A percentile compares a stretch with the other conserved stretches of the same genome.
Conservation (phyloP, 345 rosid genomes). For the Citropsis articulata region DNA sequence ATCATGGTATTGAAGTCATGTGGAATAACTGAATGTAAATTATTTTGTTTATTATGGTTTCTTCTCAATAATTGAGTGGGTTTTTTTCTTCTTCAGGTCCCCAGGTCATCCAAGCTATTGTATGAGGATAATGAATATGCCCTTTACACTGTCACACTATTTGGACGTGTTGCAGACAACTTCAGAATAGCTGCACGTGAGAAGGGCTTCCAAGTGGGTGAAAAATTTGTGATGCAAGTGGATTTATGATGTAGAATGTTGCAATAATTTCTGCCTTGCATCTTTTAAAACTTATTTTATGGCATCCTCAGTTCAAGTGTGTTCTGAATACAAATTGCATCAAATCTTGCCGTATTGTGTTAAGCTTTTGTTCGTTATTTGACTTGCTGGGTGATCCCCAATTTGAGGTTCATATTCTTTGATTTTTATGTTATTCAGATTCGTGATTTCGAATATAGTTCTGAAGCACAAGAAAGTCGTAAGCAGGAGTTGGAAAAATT, state of each 20-base stretch:
- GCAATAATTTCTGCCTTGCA: background rate
- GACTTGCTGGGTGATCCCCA: conserved; percentile 2
- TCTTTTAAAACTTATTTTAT: background rate
- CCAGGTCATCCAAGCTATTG: conserved; percentile 91
- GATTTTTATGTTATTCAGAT: conserved; percentile 43
- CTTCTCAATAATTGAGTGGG: conserved; percentile 4
- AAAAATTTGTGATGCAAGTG: background rate
- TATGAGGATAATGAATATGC: conserved; percentile 98
- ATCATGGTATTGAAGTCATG: conserved; percentile 1
- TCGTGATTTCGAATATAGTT: conserved; percentile 88
- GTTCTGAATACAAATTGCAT: background rate
- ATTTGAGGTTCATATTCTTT: conserved; percentile 2
- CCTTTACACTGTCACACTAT: conserved; percentile 82
- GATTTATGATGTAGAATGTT: background rate
- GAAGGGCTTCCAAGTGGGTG: conserved; percentile 89
- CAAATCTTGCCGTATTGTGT: background rate
- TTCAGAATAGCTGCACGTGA: conserved; percentile 78
- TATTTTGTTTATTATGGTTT: background rate
- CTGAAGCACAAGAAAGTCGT: conserved; percentile 79
- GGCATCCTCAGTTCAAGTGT: background rate
- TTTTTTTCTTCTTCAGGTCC: conserved; percentile 58
- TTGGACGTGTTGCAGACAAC: conserved; percentile 90
- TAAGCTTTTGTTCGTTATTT: background rate
- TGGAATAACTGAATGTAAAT: background rate
- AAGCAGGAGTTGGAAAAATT: conserved; percentile 82